These are phyloP conservation scores for Pseudogymnoascus sp. DNA, from an alignment of 2,329 filamentous ascomycete genomes.

Conservation along the genomic window DNA sequence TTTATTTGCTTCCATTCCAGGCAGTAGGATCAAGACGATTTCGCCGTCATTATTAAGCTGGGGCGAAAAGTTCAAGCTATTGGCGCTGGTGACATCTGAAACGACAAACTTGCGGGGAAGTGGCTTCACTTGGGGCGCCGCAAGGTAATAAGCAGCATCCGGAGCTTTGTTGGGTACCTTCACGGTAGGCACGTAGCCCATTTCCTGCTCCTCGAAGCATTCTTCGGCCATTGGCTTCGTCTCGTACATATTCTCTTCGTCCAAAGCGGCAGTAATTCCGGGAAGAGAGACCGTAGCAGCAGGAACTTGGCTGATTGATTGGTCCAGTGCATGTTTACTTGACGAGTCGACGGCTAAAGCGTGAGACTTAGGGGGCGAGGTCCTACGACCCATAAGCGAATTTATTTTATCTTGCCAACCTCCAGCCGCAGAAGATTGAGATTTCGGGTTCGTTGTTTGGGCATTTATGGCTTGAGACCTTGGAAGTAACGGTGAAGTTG, in stretches of 20 bases:
- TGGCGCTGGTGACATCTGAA: slow-evolving; percentile 37
- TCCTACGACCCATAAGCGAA: slow-evolving; percentile 61
- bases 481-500: slow-evolving; percentile 15
- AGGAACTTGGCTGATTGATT: slow-evolving; percentile 34
- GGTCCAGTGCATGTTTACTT: slow-evolving; percentile 59
- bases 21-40: slow-evolving; percentile 39
- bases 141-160: slow-evolving; percentile 55
- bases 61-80: slow-evolving; percentile 35
- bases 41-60: slow-evolving; percentile 32
- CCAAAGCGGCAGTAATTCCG: slow-evolving; percentile 11
- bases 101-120: slow-evolving; percentile 45
- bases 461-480: slow-evolving; percentile 27
- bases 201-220: slow-evolving; percentile 74
- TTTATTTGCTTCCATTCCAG: slow-evolving; percentile 38
- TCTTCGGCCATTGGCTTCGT: slow-evolving; percentile 68
- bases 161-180: slow-evolving; percentile 57
- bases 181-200: slow-evolving; percentile 67
- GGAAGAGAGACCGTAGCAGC: slow-evolving; percentile 66
- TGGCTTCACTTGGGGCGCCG: slow-evolving; percentile 45
- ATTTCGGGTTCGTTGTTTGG: slow-evolving; percentile 32
- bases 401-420: slow-evolving; percentile 80
- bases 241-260: slow-evolving; percentile 39
- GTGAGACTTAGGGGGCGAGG: slow-evolving; percentile 49
- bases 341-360: slow-evolving; percentile 58
- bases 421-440: slow-evolving; percentile 24